Evolutionary conservation across 345 rosid species (phyloP), one percentile per base, ranked within the genome.

Genomic region (Boechera stricta): DNA sequence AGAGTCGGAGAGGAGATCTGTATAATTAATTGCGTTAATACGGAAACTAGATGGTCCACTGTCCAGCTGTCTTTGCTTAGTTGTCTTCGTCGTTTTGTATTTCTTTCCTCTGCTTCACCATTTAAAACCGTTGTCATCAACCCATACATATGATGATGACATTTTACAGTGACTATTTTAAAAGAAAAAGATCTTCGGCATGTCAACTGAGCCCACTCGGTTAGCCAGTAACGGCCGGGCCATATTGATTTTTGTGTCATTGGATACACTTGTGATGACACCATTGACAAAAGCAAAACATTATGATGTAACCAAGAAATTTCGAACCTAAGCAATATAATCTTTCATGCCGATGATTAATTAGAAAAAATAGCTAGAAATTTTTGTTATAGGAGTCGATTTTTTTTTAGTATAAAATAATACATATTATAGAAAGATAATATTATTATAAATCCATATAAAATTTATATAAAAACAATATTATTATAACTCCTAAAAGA

Each of bases 71-170:
- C 5, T 61, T 59, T 21, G 4, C 6, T 52, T 52, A 2, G 32
- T 10, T 52, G 18, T 39, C 12, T 41, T 29, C 18, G 41, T 69
- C 73, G 12, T 28, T 7, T 7, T 55, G 16, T 56, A 42, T 69
- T 41, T 29, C 42, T 10, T 54, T 28, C 9, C 38, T 5, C 18
- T 57, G 55, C 16, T 42, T 44, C 55, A 12, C 7, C 6, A 38
- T 38, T 69, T 42, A 29, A n/a, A 57, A 18, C 31, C 29, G 41
- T 69, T 54, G 65, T 16, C 65, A 44, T 44, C 13, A 32, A 70
- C 36, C 44, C 21, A 65, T 12, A 47, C n/a, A 64, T 26, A 64
- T 31, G 26, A 64, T 64, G 56, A 54, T 54, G 35, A 11, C 35
- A 54, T 54, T 54, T 54, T 54, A 33, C 9, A 21, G 26, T 53